A percentile compares a stretch with the other conserved stretches of the same genome.
Conservation (phyloP, 768 basidiomycete species). For the Chalciporus pseudorubinellus region DNA sequence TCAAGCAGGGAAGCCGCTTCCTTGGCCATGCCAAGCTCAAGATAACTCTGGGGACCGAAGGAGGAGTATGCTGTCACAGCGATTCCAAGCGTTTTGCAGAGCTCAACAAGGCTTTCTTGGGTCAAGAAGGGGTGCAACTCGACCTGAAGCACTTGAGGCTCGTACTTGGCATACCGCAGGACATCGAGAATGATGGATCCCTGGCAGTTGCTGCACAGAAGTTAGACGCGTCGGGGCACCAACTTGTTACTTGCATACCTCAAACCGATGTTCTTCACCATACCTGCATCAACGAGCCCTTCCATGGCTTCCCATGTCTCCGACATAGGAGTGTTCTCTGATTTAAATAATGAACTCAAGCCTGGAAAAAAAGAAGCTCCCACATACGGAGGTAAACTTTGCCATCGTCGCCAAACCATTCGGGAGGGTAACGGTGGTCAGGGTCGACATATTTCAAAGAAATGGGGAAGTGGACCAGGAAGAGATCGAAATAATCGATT, state of each 20-base stretch:
- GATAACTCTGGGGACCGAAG: constrained; percentile 52
- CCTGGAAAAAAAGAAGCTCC: background rate
- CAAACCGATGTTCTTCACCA: constrained; percentile 77
- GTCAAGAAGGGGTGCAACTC: constrained; percentile 58
- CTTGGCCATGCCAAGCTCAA: constrained; percentile 66
- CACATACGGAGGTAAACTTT: constrained; percentile 61
- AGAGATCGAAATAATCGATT: constrained; percentile 80
- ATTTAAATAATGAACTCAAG: background rate
- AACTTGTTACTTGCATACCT: constrained; percentile 39
- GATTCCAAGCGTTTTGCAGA: constrained; percentile 44
- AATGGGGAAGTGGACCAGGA: constrained; percentile 84
- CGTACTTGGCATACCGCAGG: constrained; percentile 69
- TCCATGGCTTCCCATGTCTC: constrained; percentile 89
- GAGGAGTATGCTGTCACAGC: constrained; percentile 57
- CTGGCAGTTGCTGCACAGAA: constrained; percentile 59
- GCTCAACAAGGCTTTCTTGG: constrained; percentile 45
- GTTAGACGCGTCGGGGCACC: background rate
- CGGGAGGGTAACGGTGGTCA: constrained; percentile 71
- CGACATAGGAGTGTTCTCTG: constrained; percentile 66
- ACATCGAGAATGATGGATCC: constrained; percentile 74
- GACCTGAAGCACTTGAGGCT: constrained; percentile 57
- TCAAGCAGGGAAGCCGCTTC: constrained; percentile 50
- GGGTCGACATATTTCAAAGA: constrained; percentile 80
- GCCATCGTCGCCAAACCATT: constrained; percentile 75
- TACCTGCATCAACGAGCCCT: constrained; percentile 64